Evolutionary conservation across 768 basidiomycete species (phyloP).

Genomic region (Leccinum ochraceum): DNA sequence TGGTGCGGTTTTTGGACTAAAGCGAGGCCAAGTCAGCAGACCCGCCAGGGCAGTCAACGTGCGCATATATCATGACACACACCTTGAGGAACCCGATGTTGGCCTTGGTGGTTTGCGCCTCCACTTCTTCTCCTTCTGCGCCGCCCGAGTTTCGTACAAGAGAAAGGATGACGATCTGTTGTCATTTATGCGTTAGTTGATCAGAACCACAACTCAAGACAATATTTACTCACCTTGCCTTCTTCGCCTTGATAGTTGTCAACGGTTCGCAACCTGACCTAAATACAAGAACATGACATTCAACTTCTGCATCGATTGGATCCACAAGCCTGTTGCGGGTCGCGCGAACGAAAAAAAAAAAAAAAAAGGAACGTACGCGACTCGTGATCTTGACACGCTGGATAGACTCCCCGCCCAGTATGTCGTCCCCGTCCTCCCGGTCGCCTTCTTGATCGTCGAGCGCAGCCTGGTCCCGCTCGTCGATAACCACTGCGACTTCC

Average conservation of each 20-base stretch:
- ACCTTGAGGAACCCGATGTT: conserved; percentile 75
- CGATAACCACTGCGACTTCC: conserved; percentile 63
- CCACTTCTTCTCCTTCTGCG: conserved; percentile 36
- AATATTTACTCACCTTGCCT: too few species aligned
- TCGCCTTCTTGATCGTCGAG: conserved; percentile 53
- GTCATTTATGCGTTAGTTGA: too few species aligned
- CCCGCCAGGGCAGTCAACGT: background rate
- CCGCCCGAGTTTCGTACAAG: conserved; percentile 71
- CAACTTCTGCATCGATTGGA: too few species aligned
- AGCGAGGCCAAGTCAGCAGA: background rate
- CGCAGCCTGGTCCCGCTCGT: conserved; percentile 66
- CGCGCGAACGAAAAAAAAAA: background rate
- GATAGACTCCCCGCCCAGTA: conserved; percentile 24
- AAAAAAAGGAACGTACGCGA: conserved; percentile 40
- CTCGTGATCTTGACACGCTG: conserved; percentile 53
- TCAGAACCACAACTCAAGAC: too few species aligned
- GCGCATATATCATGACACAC: conserved; percentile 23
- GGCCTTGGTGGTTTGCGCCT: conserved; percentile 24
- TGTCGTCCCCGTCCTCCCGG: conserved; percentile 35
- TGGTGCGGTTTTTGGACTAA: conserved; percentile 58
- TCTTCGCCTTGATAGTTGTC: too few species aligned
- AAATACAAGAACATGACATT: too few species aligned
- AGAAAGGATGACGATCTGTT: conserved; percentile 49
- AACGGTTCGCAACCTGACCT: too few species aligned
- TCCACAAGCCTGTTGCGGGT: background rate